Conservation (phyloP, 306 rosid species). For the Rosa chinensis region DNA sequence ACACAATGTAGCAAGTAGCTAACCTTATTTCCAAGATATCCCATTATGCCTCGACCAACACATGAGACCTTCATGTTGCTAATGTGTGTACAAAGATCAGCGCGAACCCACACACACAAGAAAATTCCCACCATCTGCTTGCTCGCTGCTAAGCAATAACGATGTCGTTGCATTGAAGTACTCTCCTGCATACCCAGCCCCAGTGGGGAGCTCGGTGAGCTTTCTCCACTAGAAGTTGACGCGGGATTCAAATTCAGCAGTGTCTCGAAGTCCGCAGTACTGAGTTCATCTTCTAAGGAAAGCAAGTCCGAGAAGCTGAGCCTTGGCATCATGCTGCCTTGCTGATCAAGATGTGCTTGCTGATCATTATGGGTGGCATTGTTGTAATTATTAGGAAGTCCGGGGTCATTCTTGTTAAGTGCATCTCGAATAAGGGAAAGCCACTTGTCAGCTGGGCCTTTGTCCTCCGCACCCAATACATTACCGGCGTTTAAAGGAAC, state of each 20-base stretch:
- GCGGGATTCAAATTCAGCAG: constrained; percentile 1
- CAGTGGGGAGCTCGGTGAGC: constrained; percentile 24
- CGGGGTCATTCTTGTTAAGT: constrained; percentile 35
- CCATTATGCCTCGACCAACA: constrained; percentile 91
- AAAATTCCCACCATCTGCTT: constrained; percentile 97
- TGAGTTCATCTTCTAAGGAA: constrained; percentile 39
- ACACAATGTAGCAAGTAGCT: not conserved
- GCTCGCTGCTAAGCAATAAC: constrained; percentile 61
- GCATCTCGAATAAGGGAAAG: constrained; percentile 57
- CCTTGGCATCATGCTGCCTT: constrained; percentile 35
- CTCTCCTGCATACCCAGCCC: not conserved
- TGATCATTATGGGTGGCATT: not conserved
- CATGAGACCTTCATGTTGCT: constrained; percentile 59
- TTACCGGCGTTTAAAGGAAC: constrained; percentile 90
- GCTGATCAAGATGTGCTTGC: constrained; percentile 1
- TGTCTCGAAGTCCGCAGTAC: constrained; percentile 9
- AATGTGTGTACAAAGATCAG: constrained; percentile 43
- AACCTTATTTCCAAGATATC: constrained; percentile 94
- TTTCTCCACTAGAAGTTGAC: constrained; percentile 16
- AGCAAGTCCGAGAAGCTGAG: constrained; percentile 51
- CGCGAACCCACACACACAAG: constrained; percentile 73
- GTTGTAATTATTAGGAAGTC: not conserved
- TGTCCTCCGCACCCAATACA: constrained; percentile 82
- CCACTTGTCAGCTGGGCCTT: constrained; percentile 79
- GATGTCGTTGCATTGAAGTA: constrained; percentile 7